A percentile compares a stretch with the other conserved stretches of the same genome.
phyloP scores from a whole-genome alignment of 2,329 filamentous ascomycete genomes.

The Trichophyton equinum region DNA sequence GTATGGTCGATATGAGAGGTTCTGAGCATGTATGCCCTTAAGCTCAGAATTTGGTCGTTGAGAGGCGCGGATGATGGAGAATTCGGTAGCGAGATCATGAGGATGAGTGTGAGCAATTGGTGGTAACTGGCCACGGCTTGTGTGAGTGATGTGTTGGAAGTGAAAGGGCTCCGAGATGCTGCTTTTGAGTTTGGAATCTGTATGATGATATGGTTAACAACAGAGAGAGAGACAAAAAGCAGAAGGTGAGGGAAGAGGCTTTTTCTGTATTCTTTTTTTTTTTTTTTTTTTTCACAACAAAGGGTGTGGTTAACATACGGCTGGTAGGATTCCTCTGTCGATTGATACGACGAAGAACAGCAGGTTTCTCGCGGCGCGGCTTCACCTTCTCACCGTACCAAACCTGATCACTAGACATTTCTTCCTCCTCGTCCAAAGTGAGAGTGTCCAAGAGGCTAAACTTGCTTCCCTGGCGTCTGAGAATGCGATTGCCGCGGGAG shows the following conservation, averaged over 20 bases:
- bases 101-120: constrained; percentile 40
- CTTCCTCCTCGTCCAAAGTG: constrained; percentile 29
- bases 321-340: constrained; percentile 23
- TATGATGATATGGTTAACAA: background rate
- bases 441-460: constrained; percentile 30
- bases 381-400: constrained; percentile 18
- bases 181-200: constrained; percentile 34
- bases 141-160: constrained; percentile 52
- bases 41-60: constrained; percentile 39
- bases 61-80: constrained; percentile 41
- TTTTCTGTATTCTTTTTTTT: background rate
- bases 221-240: background rate
- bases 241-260: background rate
- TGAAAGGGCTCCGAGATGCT: constrained; percentile 51
- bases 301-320: constrained; percentile 22
- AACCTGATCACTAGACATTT: constrained; percentile 22
- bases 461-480: constrained; percentile 37
- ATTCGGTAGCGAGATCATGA: constrained; percentile 41
- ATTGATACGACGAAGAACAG: constrained; percentile 24
- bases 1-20: constrained; percentile 31
- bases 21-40: constrained; percentile 41
- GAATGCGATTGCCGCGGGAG: constrained; percentile 34
- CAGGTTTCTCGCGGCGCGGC: constrained; percentile 12
- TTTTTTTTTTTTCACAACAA: background rate
- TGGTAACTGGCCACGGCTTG: constrained; percentile 42